These are phyloP conservation scores for Botryosphaeria dothidea DNA, from an alignment of 2,329 filamentous ascomycete genomes.

Conservation along the genomic window DNA sequence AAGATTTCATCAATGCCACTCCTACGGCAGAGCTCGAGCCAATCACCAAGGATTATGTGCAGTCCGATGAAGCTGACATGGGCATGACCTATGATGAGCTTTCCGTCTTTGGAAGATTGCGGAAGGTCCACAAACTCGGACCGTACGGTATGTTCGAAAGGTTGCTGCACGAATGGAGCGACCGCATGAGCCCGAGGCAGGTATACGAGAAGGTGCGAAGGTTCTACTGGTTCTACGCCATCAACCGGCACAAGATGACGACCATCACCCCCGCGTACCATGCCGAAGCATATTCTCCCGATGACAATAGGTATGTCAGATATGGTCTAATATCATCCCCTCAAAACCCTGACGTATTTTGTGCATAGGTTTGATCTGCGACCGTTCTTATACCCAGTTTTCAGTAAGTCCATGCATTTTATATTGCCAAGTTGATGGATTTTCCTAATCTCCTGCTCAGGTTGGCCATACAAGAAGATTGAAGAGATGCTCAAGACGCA, in stretches of 20 bases:
- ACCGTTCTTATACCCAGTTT: conserved; percentile 57
- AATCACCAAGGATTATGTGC: conserved; percentile 62
- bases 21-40: conserved; percentile 59
- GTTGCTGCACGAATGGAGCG: conserved; percentile 53
- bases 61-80: conserved; percentile 59
- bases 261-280: conserved; percentile 61
- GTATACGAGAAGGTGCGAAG: conserved; percentile 50
- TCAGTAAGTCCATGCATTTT: conserved; percentile 20
- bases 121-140: conserved; percentile 55
- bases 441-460: background rate
- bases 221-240: conserved; percentile 55
- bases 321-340: background rate
- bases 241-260: conserved; percentile 68
- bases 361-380: conserved; percentile 38
- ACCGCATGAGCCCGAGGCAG: conserved; percentile 41
- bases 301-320: conserved; percentile 60
- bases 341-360: conserved; percentile 27
- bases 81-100: conserved; percentile 54
- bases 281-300: conserved; percentile 53
- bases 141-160: conserved; percentile 57
- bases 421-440: fast-evolving
- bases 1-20: conserved; percentile 60
- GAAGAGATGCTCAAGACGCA: conserved; percentile 35
- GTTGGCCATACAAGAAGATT: conserved; percentile 41
- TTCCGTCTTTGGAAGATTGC: conserved; percentile 52